Evolutionary conservation across 768 basidiomycete genomes (phyloP).

Genomic region (Leccinellum luteum): DNA sequence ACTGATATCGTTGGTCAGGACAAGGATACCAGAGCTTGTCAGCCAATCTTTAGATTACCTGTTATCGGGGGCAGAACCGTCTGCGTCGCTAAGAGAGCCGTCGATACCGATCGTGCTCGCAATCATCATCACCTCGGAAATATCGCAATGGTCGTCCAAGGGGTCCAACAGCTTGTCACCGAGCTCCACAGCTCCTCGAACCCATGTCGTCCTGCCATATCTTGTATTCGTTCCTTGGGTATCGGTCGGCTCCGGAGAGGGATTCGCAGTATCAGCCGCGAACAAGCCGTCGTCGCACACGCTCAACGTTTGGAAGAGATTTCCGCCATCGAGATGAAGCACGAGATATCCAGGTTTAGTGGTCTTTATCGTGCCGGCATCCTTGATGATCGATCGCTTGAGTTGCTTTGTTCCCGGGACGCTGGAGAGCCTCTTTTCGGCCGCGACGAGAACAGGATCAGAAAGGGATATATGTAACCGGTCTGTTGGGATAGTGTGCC

Average conservation of each 20-base stretch:
- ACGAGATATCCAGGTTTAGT: background rate
- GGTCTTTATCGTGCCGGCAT: background rate
- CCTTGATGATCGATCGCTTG: background rate
- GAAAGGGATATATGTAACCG: slow-evolving; percentile 22
- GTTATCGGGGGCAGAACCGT: background rate
- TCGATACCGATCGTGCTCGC: background rate
- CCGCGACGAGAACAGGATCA: slow-evolving; percentile 22
- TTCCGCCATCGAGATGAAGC: background rate
- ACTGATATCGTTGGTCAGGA: slow-evolving; percentile 10
- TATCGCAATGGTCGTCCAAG: slow-evolving; percentile 5
- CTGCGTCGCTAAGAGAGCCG: background rate
- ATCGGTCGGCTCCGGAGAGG: background rate
- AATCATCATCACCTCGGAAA: slow-evolving; percentile 7
- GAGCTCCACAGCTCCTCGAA: background rate
- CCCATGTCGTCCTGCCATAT: background rate
- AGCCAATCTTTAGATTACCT: slow-evolving; percentile 11
- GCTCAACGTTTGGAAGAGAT: background rate
- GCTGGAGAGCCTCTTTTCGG: slow-evolving; percentile 11
- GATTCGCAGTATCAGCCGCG: background rate
- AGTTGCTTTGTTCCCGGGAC: background rate
- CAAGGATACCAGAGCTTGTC: background rate
- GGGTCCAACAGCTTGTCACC: background rate
- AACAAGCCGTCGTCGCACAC: background rate
- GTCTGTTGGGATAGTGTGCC: slow-evolving; percentile 8
- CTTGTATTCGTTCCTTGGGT: background rate